Evolutionary conservation across 2,329 filamentous ascomycete genomes (phyloP), one percentile per base, ranked within the genome.

Genomic region (Colletotrichum tabaci): DNA sequence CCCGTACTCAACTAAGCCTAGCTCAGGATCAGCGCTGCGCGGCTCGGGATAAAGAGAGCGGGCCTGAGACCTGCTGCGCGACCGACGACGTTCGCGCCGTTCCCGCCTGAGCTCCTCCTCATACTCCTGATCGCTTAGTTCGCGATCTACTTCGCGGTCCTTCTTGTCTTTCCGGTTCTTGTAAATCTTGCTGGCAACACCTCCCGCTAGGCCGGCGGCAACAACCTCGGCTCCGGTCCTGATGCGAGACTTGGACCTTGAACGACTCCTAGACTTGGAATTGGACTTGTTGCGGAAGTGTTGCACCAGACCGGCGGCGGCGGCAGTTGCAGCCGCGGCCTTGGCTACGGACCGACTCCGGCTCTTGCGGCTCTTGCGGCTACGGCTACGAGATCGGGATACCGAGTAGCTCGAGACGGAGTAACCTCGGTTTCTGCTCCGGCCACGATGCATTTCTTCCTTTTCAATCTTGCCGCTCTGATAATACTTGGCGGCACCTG

Each of bases 1-100:
- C 76, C 90, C 90, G 84, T 92, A 92, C 80, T 91, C 88, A 87
- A 92, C 88, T 86, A 91, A 86, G 83, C 89, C 90, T 90, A 91
- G 84, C 83, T 90, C 88, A 84, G 86, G 87, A 88, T 91, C 89
- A 91, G 87, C 86, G 80, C 79, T 74, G 74, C 81, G 82, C 78
- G 83, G 82, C 80, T 87, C 85, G 76, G 85, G 85, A 82, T 85
- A 82, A 80, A 81, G 82, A 83, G 83, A 82, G 82, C 82, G 81
- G 82, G 85, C 83, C 78, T 80, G 80, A 81, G 88, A 89, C 82
- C 85, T 87, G 83, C 85, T 87, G 80, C 86, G 84, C 64, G 81
- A 83, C 75, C 73, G 66, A 42, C 71, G 73, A 60, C 64, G 73
- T 52, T 61, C 49, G 35, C 62, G 66, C 38, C 70, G 61, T 55